Evolutionary conservation across 371 early-diverging fungal species (phyloP).

Genomic region (Nematocida major): DNA sequence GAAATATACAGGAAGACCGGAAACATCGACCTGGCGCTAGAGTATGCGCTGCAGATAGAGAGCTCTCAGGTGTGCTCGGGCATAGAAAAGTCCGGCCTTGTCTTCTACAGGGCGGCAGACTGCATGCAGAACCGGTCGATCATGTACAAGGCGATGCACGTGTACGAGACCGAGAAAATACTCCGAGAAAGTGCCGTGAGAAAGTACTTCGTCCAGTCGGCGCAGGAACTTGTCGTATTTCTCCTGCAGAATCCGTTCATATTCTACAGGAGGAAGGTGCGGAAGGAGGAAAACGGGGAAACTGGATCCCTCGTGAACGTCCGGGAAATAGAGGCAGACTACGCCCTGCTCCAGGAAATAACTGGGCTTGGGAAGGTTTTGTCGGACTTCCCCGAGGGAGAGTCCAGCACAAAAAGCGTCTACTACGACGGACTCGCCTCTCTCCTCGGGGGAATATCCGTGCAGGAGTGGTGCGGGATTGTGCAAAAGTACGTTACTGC

Average conservation of each 20-base stretch:
- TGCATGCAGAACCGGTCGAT: slow-evolving; percentile 27
- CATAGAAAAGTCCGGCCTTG: neutral
- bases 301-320: neutral
- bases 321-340: slow-evolving; percentile 53
- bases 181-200: neutral
- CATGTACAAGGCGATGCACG: slow-evolving; percentile 33
- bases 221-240: slow-evolving; percentile 30
- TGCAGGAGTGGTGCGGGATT: slow-evolving; percentile 16
- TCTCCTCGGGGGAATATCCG: slow-evolving; percentile 20
- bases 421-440: slow-evolving; percentile 34
- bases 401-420: neutral
- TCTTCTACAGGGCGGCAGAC: slow-evolving; percentile 16
- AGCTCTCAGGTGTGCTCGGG: neutral
- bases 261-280: neutral
- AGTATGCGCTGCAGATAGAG: slow-evolving; percentile 42
- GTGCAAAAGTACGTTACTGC: slow-evolving; percentile 22
- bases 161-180: neutral
- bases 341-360: slow-evolving; percentile 47
- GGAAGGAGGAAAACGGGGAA: neutral
- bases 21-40: slow-evolving; percentile 56
- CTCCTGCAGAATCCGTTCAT: slow-evolving; percentile 37
- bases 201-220: slow-evolving; percentile 13
- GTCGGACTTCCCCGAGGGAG: neutral
- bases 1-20: slow-evolving; percentile 58
- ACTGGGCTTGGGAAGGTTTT: slow-evolving; percentile 38